Evolutionary conservation across 2,329 filamentous ascomycete genomes (phyloP).

Genomic region (Scleromitrula shiraiana): DNA sequence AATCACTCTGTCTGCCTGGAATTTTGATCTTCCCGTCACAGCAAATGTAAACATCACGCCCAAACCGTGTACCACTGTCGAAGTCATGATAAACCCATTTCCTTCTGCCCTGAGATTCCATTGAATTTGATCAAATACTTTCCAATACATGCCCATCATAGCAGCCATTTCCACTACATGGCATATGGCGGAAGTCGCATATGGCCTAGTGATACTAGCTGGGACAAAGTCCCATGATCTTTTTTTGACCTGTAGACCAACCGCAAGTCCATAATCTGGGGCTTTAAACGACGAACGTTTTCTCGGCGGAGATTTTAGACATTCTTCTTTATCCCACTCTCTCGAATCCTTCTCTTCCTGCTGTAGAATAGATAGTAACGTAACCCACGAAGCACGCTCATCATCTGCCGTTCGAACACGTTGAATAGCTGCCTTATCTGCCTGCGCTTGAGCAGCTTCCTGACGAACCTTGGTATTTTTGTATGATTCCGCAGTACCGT

Average conservation of each 20-base stretch:
- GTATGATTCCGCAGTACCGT: conserved; percentile 22
- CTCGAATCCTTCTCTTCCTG: conserved; percentile 41
- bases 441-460: conserved; percentile 6
- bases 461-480: conserved; percentile 16
- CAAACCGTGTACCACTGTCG: conserved; percentile 35
- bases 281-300: neutral
- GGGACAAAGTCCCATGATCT: conserved; percentile 34
- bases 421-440: conserved; percentile 11
- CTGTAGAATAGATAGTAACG: conserved; percentile 42
- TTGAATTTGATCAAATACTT: conserved; percentile 44
- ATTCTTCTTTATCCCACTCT: conserved; percentile 32
- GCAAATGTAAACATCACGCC: conserved; percentile 49
- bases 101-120: conserved; percentile 40
- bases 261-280: conserved; percentile 21
- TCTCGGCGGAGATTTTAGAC: conserved; percentile 10
- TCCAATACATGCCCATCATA: conserved; percentile 46
- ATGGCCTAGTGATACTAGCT: conserved; percentile 30
- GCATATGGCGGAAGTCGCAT: conserved; percentile 30
- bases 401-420: conserved; percentile 47
- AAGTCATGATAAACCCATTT: conserved; percentile 31
- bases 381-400: conserved; percentile 47
- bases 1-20: conserved; percentile 43
- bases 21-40: conserved; percentile 40
- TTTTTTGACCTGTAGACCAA: conserved; percentile 27
- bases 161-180: conserved; percentile 31